phyloP scores from a whole-genome alignment of 1,284 basidiomycete genomes.

The Ustilago curta region DNA sequence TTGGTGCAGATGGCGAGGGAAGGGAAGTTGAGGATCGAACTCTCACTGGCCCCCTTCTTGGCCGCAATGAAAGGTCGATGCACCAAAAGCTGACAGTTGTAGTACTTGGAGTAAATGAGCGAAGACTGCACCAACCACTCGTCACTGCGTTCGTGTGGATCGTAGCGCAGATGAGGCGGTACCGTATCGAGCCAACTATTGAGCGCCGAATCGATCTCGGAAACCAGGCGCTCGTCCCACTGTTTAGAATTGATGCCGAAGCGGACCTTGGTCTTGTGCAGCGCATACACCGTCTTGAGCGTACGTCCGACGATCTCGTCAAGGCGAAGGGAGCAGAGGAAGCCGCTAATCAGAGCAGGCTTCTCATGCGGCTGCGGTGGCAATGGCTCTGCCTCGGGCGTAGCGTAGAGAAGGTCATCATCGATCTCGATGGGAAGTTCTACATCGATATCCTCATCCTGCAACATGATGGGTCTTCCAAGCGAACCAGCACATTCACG shows the following conservation, averaged over 20 bases:
- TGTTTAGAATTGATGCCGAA: slow-evolving; percentile 55
- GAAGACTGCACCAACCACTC: slow-evolving; percentile 57
- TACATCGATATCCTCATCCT: slow-evolving; percentile 64
- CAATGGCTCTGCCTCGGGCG: slow-evolving; percentile 30
- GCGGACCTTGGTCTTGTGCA: slow-evolving; percentile 56
- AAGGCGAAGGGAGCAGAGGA: slow-evolving; percentile 52
- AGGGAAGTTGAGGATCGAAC: slow-evolving; percentile 60
- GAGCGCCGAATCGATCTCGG: slow-evolving; percentile 63
- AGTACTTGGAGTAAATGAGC: slow-evolving; percentile 56
- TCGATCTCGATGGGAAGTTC: slow-evolving; percentile 58
- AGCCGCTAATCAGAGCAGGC: slow-evolving; percentile 47
- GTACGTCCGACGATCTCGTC: slow-evolving; percentile 60
- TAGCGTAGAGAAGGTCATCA: slow-evolving; percentile 50
- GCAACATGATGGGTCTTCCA: slow-evolving; percentile 58
- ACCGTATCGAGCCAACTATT: slow-evolving; percentile 63
- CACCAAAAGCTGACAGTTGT: slow-evolving; percentile 59
- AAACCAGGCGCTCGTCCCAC: slow-evolving; percentile 62
- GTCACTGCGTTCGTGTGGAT: slow-evolving; percentile 52
- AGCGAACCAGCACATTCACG: slow-evolving; percentile 49
- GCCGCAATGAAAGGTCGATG: slow-evolving; percentile 65
- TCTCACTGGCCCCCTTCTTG: slow-evolving; percentile 37
- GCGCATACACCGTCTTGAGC: slow-evolving; percentile 62
- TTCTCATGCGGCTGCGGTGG: slow-evolving; percentile 43
- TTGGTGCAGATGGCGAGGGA: slow-evolving; percentile 66
- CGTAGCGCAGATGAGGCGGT: slow-evolving; percentile 56